Evolutionary conservation across 1,284 basidiomycete species (phyloP).

Genomic region (Entoloma clypeatum): DNA sequence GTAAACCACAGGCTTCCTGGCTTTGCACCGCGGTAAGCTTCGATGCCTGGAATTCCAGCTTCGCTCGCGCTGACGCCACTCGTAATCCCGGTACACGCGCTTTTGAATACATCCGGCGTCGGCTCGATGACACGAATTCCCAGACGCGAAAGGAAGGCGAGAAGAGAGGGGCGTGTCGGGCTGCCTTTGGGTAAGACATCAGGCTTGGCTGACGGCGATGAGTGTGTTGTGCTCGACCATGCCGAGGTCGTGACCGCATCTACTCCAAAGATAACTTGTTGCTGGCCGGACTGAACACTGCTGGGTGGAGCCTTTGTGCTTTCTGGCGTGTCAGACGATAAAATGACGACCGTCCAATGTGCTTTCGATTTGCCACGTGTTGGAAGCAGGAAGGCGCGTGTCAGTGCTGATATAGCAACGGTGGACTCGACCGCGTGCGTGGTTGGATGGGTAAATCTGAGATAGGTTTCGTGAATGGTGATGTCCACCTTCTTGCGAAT

Average conservation of each 20-base stretch:
- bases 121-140: slow-evolving; percentile 46
- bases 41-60: slow-evolving; percentile 52
- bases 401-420: slow-evolving; percentile 41
- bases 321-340: slow-evolving; percentile 44
- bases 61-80: slow-evolving; percentile 34
- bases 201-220: slow-evolving; percentile 19
- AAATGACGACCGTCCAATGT: slow-evolving; percentile 58
- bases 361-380: slow-evolving; percentile 57
- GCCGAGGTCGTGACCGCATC: slow-evolving; percentile 43
- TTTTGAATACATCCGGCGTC: slow-evolving; percentile 49
- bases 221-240: slow-evolving; percentile 39
- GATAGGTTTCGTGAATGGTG: slow-evolving; percentile 42
- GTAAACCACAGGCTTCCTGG: slow-evolving; percentile 71
- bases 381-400: slow-evolving; percentile 56
- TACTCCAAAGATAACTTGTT: slow-evolving; percentile 57
- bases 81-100: slow-evolving; percentile 37
- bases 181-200: slow-evolving; percentile 41
- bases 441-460: slow-evolving; percentile 45
- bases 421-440: slow-evolving; percentile 41
- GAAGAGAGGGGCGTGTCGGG: slow-evolving; percentile 45
- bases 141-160: slow-evolving; percentile 50
- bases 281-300: slow-evolving; percentile 20
- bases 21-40: slow-evolving; percentile 68
- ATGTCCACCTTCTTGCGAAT: slow-evolving; percentile 64
- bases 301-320: slow-evolving; percentile 33